Base-by-base conservation (phyloP, 495 filamentous ascomycete species). In the Penicillium cinerascens region DNA sequence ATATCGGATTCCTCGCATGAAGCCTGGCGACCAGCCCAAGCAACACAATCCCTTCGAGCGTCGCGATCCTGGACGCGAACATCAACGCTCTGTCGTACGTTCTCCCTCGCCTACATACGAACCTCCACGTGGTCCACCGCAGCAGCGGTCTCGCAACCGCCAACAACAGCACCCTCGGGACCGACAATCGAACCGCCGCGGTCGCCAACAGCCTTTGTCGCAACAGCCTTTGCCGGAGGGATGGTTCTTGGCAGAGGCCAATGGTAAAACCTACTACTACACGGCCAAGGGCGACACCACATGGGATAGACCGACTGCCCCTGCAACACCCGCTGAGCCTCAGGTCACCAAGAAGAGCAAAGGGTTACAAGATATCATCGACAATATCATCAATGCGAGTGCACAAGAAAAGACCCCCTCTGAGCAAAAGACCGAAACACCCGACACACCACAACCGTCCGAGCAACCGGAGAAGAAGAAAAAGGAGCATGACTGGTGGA, bases 1-100 rank as follows among this genome's bases (percentile, higher is more conserved):
- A 15, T 99, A 96, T 69, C 84, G 95, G 38, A 99, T 99, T 63
- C 92, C 93, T 22, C 85, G 93, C 43, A 91, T 80, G 71, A 87
- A 87, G 63, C 69, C 84, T 13, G 84, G 85, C 16, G 81, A 80
- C 48, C 73, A 76, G 27, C 63, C 73, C 6, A 59, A 70, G 21
- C 72, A 70, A 37, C 63, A 73, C 33, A 85, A 80, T 54, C 83
- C 80, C 44, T 87, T 83, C 38, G 86, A 86, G 55, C 85, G 88
- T 42, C 85, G 88, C 26, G 85, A 85, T 51, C 70, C 72, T 13
- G 82, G 83, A 29, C 81, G 84, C 18, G 75, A 82, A 26, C 76
- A 75, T 20, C 76, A 79, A 46, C 73, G 77, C 43, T 80, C 82
- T 25, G 67, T 58, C 25, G 79, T 78, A 0, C 70, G 74, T 10